Percentiles rank a stretch among this genome's conserved stretches.
Conservation (phyloP, 2,329 filamentous ascomycete genomes). For the Exophiala sp. region DNA sequence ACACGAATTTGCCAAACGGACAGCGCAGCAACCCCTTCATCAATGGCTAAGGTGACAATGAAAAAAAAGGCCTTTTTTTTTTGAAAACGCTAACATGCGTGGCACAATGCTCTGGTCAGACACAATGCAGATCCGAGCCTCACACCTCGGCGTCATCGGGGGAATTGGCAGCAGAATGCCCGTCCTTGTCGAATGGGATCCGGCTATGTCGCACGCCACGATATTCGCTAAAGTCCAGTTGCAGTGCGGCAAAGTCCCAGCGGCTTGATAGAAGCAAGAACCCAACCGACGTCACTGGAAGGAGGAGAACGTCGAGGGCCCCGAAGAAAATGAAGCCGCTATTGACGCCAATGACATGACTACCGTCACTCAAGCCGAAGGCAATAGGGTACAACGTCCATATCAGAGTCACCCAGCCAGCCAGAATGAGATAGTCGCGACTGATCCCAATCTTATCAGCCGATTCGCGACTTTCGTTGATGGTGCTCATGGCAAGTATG, state of each 20-base stretch:
- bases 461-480: slow-evolving; percentile 38
- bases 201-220: background rate
- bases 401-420: slow-evolving; percentile 45
- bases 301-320: slow-evolving; percentile 50
- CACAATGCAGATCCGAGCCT: too few relatives aligned
- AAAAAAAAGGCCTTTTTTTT: too few relatives aligned
- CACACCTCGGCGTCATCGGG: too few relatives aligned
- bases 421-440: slow-evolving; percentile 46
- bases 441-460: slow-evolving; percentile 43
- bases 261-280: slow-evolving; percentile 45
- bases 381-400: slow-evolving; percentile 49
- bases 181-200: background rate
- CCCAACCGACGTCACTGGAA: slow-evolving; percentile 44
- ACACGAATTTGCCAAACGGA: too few relatives aligned
- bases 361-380: slow-evolving; percentile 53
- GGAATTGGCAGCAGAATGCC: background rate
- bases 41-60: too few relatives aligned
- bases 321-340: slow-evolving; percentile 52
- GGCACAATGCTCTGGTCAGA: too few relatives aligned
- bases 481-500: slow-evolving; percentile 46
- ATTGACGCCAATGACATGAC: slow-evolving; percentile 50
- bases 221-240: slow-evolving; percentile 55
- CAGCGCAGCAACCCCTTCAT: too few relatives aligned
- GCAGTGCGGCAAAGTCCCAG: slow-evolving; percentile 53
- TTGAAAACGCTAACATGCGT: too few relatives aligned